Base-by-base conservation (phyloP, 2,329 filamentous ascomycete genomes). In the Fusarium torreyae region DNA sequence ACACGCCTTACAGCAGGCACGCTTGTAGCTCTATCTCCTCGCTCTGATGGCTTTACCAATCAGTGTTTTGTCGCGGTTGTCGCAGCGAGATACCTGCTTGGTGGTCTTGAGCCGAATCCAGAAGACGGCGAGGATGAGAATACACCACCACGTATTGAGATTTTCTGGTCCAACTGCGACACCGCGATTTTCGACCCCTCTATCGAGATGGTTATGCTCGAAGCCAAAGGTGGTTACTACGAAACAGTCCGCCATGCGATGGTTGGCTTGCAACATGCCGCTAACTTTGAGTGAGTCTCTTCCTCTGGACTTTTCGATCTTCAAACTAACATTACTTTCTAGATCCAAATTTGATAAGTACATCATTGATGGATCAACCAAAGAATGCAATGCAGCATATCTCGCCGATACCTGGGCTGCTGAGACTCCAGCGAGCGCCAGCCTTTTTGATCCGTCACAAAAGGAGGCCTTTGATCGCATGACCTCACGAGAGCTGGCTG, bases 181-280 rank as follows among this genome's bases (percentile, higher is more conserved):
- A 87, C 94, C 24, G 81, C 89, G 0, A 63, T 86, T 4, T 83
- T 97, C 49, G 91, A 97, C 72, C 89, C 93, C 0, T 85, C 86
- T 17, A 78, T 86, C 34, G 89, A 92, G 71, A 90, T 90, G 77
- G 79, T 94, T 13, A 97, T 97, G 92, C 81, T 97, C 0, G 93
- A 97, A 75, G 86, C 91, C 2, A 86, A 90, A 5, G 78, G 79
- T 0, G 90, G 92, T 1, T 97, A 94, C 75, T 97, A 89, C 67
- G 94, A 98, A 77, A 88, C 92, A 0, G 85, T 88, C 38, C 86
- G 92, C 0, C 89, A 97, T 75, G 91, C 90, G 1, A 84, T 98
- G 76, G 81, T 87, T 15, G 91, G 92, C 0, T 79, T 97, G 3
- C 93, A 97, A 57, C 81, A 81, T 83, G 89, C 79, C 77, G 79